Conservation (phyloP, 2,329 filamentous ascomycete genomes). For the Penicillium sp. region DNA sequence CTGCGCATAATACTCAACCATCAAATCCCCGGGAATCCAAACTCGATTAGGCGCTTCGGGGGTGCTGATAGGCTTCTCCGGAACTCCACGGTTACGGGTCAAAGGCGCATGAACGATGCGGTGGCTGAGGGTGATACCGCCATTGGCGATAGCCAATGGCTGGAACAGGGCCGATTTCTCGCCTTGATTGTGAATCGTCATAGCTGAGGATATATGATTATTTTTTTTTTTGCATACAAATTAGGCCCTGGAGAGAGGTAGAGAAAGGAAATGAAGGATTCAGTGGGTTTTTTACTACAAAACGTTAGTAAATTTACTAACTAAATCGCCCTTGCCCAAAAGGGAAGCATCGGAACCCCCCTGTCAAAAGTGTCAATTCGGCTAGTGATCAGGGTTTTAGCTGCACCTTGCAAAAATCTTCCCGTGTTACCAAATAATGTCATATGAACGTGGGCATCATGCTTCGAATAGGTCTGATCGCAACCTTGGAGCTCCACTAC, state of each 20-base stretch:
- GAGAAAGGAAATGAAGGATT: not conserved
- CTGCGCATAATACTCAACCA: constrained; percentile 43
- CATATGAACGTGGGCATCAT: not conserved
- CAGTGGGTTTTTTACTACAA: too few species aligned
- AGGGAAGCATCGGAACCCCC: not conserved
- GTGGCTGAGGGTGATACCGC: constrained; percentile 52
- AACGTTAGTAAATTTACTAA: too few species aligned
- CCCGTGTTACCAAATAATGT: constrained; percentile 2
- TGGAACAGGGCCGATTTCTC: constrained; percentile 43
- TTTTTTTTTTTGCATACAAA: too few species aligned
- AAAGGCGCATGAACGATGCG: constrained; percentile 55
- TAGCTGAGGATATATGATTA: not conserved
- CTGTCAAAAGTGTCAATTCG: constrained; percentile 15
- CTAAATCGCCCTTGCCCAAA: not conserved
- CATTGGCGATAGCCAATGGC: constrained; percentile 47
- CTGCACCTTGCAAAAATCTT: not conserved
- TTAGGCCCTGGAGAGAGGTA: not conserved
- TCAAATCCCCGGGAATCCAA: constrained; percentile 49
- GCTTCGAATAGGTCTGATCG: not conserved
- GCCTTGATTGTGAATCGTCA: constrained; percentile 24
- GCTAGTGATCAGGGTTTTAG: constrained; percentile 8
- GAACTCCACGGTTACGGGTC: constrained; percentile 55
- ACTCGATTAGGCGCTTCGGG: constrained; percentile 50
- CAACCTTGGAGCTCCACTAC: not conserved
- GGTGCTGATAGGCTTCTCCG: constrained; percentile 43